A percentile compares a stretch with the other conserved stretches of the same genome.
Conservation (phyloP, 495 filamentous ascomycete species). For the Sabuloglossum arenarium region DNA sequence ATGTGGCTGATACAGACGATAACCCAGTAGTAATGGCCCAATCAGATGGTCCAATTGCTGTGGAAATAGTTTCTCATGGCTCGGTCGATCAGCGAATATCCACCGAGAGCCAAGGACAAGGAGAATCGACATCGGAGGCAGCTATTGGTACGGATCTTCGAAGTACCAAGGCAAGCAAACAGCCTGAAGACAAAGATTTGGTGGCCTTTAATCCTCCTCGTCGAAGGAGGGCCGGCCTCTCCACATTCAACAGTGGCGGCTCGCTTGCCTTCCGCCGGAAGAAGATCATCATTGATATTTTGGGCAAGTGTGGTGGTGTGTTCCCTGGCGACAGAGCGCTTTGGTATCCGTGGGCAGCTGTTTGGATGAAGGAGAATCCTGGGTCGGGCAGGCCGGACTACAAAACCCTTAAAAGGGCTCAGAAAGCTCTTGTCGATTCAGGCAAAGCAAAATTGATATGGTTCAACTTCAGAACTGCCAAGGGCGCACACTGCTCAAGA, state of each 20-base stretch:
- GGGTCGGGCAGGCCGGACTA: constrained; percentile 27
- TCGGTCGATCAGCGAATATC: not conserved
- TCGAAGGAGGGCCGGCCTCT: not conserved
- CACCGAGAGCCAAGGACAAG: not conserved
- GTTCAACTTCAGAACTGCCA: constrained; percentile 36
- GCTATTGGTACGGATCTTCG: not conserved
- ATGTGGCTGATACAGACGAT: not conserved
- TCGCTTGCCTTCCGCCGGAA: constrained; percentile 27
- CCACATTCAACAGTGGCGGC: constrained; percentile 12
- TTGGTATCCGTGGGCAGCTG: constrained; percentile 42
- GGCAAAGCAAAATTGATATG: constrained; percentile 36
- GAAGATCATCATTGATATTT: constrained; percentile 46
- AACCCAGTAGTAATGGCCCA: not conserved
- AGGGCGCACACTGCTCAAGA: constrained; percentile 33
- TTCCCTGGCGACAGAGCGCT: constrained; percentile 57
- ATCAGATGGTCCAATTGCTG: not conserved
- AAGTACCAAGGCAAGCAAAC: not conserved
- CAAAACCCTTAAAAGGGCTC: constrained; percentile 27
- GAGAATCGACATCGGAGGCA: not conserved
- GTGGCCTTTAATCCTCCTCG: not conserved
- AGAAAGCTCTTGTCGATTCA: constrained; percentile 38
- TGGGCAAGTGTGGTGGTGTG: constrained; percentile 47
- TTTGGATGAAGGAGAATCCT: constrained; percentile 31
- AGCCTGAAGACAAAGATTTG: not conserved
- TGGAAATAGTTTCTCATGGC: not conserved